phyloP scores from a whole-genome alignment of 257 asterid genomes.

The Nicotiana sylvestris region DNA sequence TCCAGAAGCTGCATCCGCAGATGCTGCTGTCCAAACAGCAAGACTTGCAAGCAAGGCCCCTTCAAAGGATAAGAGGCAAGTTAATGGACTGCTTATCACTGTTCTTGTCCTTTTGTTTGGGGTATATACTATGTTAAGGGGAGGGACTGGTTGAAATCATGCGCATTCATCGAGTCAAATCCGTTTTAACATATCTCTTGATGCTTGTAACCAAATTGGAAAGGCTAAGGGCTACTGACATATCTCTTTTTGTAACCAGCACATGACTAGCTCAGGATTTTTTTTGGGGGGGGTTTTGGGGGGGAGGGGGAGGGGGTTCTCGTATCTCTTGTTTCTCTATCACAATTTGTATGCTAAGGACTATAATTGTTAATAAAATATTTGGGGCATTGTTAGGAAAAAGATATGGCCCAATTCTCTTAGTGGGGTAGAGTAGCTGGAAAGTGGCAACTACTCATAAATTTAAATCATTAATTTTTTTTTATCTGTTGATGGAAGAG shows the following conservation, averaged over 20 bases:
- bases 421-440: slow-evolving; percentile 1
- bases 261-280: too few species aligned
- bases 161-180: neutral
- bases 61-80: slow-evolving; percentile 91
- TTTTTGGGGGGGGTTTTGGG: too few species aligned
- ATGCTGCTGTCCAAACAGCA: slow-evolving; percentile 96
- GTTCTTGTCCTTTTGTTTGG: neutral
- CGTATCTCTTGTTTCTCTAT: too few species aligned
- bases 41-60: slow-evolving; percentile 88
- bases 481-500: neutral
- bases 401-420: neutral
- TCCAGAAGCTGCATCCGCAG: slow-evolving; percentile 99
- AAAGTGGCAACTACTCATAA: neutral
- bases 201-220: neutral
- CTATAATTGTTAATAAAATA: too few species aligned
- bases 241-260: too few species aligned
- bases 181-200: neutral
- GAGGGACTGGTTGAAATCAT: neutral
- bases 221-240: too few species aligned
- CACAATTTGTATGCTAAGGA: too few species aligned
- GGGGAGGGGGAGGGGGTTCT: too few species aligned
- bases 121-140: neutral
- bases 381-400: too few species aligned
- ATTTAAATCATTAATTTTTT: neutral
- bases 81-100: slow-evolving; percentile 20